Percentiles rank a stretch among this genome's conserved stretches.
Evolutionary conservation across 2,329 filamentous ascomycete genomes (phyloP).

Genomic region (Botrytis paeoniae): DNA sequence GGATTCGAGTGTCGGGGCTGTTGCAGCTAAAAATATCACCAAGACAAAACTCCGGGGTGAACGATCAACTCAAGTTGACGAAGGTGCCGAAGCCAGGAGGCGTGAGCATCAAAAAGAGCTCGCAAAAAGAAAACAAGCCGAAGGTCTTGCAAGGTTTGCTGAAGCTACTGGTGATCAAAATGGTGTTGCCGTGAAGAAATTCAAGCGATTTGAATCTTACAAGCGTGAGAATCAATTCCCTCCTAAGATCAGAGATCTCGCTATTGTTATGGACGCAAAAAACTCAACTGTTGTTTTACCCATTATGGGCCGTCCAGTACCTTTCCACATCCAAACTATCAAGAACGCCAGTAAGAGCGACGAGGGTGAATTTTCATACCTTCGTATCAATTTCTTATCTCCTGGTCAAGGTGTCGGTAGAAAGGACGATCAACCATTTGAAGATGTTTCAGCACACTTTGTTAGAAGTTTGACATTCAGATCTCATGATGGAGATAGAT

Average conservation of each 20-base stretch:
- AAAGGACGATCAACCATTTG: constrained; percentile 97
- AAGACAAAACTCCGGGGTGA: constrained; percentile 90
- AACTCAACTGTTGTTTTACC: constrained; percentile 87
- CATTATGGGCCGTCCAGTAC: constrained; percentile 95
- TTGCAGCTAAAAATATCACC: constrained; percentile 92
- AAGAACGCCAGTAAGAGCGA: constrained; percentile 99
- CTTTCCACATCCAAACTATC: constrained; percentile 97
- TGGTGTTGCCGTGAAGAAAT: constrained; percentile 92
- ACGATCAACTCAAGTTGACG: constrained; percentile 80
- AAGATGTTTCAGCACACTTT: constrained; percentile 93
- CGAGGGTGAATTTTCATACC: constrained; percentile 88
- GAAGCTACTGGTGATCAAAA: constrained; percentile 82
- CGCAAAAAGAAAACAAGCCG: constrained; percentile 81
- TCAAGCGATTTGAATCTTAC: constrained; percentile 98
- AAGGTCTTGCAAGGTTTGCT: constrained; percentile 80
- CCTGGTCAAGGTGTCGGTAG: constrained; percentile 95
- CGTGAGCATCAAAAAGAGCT: constrained; percentile 91
- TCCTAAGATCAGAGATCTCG: constrained; percentile 74
- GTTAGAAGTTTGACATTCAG: constrained; percentile 93
- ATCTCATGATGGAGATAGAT: constrained; percentile 82
- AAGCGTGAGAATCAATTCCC: constrained; percentile 97
- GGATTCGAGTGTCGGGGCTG: constrained; percentile 76
- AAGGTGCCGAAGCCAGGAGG: constrained; percentile 82
- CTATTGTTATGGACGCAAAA: constrained; percentile 87
- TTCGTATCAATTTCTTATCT: constrained; percentile 95